Conservation (phyloP, 805 yeast genomes). For the Cephaloascus fragrans region DNA sequence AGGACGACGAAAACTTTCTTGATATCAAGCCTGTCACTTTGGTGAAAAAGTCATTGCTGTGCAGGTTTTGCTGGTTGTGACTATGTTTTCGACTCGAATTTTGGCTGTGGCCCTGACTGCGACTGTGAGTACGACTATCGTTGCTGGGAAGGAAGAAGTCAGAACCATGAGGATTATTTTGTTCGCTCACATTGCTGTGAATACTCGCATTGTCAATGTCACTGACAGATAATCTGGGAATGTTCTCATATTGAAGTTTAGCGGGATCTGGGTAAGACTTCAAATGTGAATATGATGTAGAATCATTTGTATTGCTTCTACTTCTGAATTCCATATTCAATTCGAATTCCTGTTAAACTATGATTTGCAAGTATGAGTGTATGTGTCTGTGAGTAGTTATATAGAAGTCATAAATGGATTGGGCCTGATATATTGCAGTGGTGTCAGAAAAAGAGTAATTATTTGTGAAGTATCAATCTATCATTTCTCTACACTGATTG, state of each 20-base stretch:
- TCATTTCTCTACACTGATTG: no score
- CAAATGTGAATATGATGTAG: background rate
- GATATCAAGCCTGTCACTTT: background rate
- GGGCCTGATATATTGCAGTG: no score
- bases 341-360: slow-evolving; percentile 12
- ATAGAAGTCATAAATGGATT: no score
- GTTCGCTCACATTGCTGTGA: background rate
- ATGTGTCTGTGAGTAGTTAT: no score
- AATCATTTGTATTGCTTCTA: background rate
- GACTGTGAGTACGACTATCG: no score
- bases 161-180: no score
- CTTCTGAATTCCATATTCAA: slow-evolving; percentile 12
- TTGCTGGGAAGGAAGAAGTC: no score
- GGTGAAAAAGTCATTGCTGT: background rate
- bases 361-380: slow-evolving; percentile 7
- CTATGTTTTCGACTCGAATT: background rate
- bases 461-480: no score
- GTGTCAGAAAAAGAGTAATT: no score
- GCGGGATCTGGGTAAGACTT: background rate
- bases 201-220: background rate
- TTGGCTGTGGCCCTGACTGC: no score
- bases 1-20: background rate
- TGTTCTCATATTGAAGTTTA: background rate
- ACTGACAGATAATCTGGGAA: background rate
- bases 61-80: background rate